Evolutionary conservation across 495 filamentous ascomycete species (phyloP).

Genomic region (Podospora appendiculata): DNA sequence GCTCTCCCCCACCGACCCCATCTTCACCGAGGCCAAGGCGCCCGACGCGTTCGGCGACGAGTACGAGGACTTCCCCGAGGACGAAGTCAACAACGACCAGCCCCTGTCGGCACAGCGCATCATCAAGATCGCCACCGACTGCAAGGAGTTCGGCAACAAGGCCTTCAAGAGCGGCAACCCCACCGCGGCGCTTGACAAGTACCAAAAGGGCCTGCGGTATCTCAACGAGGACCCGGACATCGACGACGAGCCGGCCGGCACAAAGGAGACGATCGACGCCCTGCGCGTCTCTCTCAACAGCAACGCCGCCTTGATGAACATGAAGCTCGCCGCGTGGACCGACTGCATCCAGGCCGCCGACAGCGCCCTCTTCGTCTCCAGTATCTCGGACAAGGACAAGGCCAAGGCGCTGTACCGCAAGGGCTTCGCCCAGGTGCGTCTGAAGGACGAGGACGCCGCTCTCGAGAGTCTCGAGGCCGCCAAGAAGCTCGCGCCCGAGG

Average conservation of each 20-base stretch:
- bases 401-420: constrained; percentile 85
- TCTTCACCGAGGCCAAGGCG: constrained; percentile 49
- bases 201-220: constrained; percentile 95
- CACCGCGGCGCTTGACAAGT: constrained; percentile 75
- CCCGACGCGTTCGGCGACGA: constrained; percentile 80
- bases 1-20: constrained; percentile 61
- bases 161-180: constrained; percentile 78
- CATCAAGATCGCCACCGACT: constrained; percentile 70
- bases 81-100: constrained; percentile 44
- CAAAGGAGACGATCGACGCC: constrained; percentile 56
- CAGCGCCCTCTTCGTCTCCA: constrained; percentile 61
- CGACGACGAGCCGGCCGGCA: constrained; percentile 59
- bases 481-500: constrained; percentile 62
- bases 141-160: constrained; percentile 87
- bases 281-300: constrained; percentile 42
- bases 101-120: constrained; percentile 56
- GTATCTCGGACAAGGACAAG: constrained; percentile 64
- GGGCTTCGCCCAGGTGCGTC: constrained; percentile 59
- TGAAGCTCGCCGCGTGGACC: constrained; percentile 65
- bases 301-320: constrained; percentile 48
- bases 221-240: constrained; percentile 78
- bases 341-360: constrained; percentile 63
- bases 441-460: constrained; percentile 83
- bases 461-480: constrained; percentile 72
- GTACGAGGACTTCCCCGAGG: constrained; percentile 95